Evolutionary conservation across 208 protist genomes (phyloP), one percentile per base, ranked within the genome.

Genomic region (Leishmania martiniquensis): DNA sequence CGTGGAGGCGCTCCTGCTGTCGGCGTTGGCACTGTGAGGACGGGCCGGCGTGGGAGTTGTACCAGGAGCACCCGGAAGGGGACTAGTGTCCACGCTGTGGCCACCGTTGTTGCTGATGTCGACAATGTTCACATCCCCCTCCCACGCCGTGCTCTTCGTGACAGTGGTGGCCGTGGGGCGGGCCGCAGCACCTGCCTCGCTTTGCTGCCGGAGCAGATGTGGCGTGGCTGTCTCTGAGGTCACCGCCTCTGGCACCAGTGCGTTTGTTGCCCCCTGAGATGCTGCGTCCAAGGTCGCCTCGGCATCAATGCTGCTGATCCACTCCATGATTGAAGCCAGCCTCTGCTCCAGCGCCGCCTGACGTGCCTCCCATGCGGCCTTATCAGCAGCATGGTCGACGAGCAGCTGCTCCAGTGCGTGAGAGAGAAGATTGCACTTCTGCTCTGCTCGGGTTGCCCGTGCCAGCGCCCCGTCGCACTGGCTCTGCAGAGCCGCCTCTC

Each of bases 1-100:
- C 60, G 59, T 39, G 6, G 70, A 79, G n/a, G 59, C 44, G 25
- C 60, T 45, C 6, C 74, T 47, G 34, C 79, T 70, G 39, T 83
- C 79, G 29, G 15, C 12, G 52, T 55, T 54, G 45, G 69, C n/a
- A 62, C 54, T 82, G 76, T 51, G 52, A 57, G 69, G 69, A 37
- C 87, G 83, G 34, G 75, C 81, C n/a, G 87, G 87, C 25, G 87
- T 85, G 34, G 87, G 87, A 44, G 87, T 90, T 15, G 76, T 75
- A 2, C 87, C 87, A 17, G 77, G 75, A 4, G 54, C 75, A 20
- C 77, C 55, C 22, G 74, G 74, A n/a, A 76, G 39, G 1, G 79
- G 79, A 51, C 74, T 83, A 49, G n/a, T 29, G 7, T 71, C 74
- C 5, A 69, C 69, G 49, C 79, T 78, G 57, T 55, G 32, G 15